Evolutionary conservation across 805 yeast species (phyloP).

Genomic region (Zygosaccharomyces kombuchaensis): DNA sequence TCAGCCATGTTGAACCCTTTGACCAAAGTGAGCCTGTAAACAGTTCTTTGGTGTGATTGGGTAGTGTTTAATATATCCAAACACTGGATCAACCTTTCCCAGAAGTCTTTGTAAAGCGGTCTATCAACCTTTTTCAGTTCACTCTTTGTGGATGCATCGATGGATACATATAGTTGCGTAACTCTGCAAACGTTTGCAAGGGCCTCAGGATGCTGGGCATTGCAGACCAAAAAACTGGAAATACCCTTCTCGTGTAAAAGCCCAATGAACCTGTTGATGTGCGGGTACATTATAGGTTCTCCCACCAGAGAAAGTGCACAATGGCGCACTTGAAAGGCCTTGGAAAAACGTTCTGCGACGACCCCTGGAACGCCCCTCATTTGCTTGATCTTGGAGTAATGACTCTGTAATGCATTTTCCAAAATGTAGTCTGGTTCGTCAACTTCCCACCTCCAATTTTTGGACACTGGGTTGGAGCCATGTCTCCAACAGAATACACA

Average conservation of each 20-base stretch:
- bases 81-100: constrained; percentile 84
- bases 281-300: constrained; percentile 91
- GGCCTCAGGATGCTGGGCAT: constrained; percentile 93
- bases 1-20: constrained; percentile 90
- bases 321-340: constrained; percentile 83
- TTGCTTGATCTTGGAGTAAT: constrained; percentile 86
- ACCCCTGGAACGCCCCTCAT: constrained; percentile 96
- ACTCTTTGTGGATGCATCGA: constrained; percentile 85
- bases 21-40: constrained; percentile 82
- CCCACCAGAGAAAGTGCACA: constrained; percentile 93
- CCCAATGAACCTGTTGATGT: constrained; percentile 77
- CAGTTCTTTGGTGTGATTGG: constrained; percentile 83
- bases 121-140: constrained; percentile 81
- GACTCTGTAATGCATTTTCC: constrained; percentile 83
- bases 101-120: constrained; percentile 83
- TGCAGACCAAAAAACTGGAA: constrained; percentile 86
- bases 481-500: constrained; percentile 98
- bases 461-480: constrained; percentile 95
- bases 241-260: constrained; percentile 77
- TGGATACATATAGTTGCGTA: constrained; percentile 87
- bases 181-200: constrained; percentile 65
- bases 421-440: constrained; percentile 82
- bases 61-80: constrained; percentile 69
- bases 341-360: constrained; percentile 81
- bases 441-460: constrained; percentile 94